Evolutionary conservation across 257 asterid species (phyloP).

Genomic region (Datura wrightii): DNA sequence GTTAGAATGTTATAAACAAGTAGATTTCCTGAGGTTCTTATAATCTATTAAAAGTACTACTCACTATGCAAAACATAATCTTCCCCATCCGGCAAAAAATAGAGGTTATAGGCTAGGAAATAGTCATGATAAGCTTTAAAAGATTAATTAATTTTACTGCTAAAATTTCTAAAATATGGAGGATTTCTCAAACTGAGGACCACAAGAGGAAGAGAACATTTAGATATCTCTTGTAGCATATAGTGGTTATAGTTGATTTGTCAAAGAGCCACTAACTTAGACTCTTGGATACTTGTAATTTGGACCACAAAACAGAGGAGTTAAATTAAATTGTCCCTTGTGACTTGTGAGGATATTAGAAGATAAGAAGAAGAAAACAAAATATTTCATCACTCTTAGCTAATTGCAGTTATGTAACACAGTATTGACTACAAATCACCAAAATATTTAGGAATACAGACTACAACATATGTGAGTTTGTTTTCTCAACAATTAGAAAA

Average conservation of each 20-base stretch:
- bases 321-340: not conserved
- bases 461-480: not conserved
- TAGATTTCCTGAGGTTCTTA: not conserved
- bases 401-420: not conserved
- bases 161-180: not conserved
- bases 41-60: not conserved
- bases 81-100: not conserved
- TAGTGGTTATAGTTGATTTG: not conserved
- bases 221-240: not conserved
- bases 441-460: not conserved
- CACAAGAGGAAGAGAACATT: not conserved
- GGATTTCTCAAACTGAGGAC: not conserved
- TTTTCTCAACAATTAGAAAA: not conserved
- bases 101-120: not conserved
- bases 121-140: not conserved
- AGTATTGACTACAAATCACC: not conserved
- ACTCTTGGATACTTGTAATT: not conserved
- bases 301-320: not conserved
- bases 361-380: not conserved
- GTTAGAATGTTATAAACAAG: not conserved
- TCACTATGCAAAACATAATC: not conserved
- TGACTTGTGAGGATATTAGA: too few relatives aligned
- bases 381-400: not conserved
- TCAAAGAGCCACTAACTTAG: not conserved
- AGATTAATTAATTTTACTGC: too few relatives aligned